Conservation (phyloP, 23 red algal species). For the Gracilariopsis chorda region DNA sequence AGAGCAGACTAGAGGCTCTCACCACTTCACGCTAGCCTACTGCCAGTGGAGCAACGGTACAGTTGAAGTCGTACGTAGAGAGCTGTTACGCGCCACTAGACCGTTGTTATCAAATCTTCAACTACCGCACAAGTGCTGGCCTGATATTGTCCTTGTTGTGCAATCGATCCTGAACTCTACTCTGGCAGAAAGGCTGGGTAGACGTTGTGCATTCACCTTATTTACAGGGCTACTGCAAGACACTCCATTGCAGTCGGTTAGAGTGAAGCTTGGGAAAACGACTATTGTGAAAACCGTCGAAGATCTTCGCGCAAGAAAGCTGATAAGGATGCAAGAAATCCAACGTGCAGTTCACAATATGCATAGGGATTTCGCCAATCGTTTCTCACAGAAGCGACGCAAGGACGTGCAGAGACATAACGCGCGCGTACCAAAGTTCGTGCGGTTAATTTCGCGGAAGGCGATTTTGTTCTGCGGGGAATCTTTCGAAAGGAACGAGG, state of each 20-base stretch:
- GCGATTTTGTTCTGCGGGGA: conserved; percentile 1
- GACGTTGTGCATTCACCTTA: too few relatives aligned
- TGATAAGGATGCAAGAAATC: neutral
- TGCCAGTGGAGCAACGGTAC: neutral
- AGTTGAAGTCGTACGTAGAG: neutral
- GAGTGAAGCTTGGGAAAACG: neutral
- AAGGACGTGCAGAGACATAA: neutral
- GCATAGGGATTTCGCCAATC: neutral
- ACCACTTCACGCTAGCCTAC: neutral
- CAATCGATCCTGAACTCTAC: neutral
- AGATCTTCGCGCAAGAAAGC: neutral
- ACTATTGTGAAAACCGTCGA: neutral
- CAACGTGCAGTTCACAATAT: neutral
- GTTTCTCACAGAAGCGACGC: neutral
- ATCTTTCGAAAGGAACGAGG: neutral
- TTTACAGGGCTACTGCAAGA: too few relatives aligned
- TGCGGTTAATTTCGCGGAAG: neutral
- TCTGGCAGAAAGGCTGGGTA: too few relatives aligned
- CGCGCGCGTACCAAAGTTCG: neutral
- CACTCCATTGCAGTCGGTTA: neutral
- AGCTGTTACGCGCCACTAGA: neutral
- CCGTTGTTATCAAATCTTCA: neutral
- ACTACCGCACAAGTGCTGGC: neutral
- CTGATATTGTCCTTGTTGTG: neutral
- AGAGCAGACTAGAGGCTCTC: too few relatives aligned